Conservation (phyloP, 208 protist genomes). For the Leptomonas seymouri region DNA sequence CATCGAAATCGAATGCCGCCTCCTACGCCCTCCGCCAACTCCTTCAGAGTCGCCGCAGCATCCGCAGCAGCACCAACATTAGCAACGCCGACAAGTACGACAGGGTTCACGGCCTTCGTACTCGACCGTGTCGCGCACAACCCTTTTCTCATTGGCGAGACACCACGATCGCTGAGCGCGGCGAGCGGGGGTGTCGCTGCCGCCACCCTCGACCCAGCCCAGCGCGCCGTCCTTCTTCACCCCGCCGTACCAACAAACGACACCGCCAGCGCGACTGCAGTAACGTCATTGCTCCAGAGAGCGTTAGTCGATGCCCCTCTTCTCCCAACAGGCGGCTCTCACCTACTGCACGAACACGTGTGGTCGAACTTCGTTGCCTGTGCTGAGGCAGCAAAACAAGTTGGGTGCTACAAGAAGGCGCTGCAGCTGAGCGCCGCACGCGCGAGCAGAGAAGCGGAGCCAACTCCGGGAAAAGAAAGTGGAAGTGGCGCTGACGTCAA, state of each 20-base stretch:
- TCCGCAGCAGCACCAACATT: no score
- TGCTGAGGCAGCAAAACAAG: conserved; percentile 41
- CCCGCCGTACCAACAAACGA: not conserved
- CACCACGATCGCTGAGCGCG: conserved; percentile 18
- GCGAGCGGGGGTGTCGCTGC: conserved; percentile 1
- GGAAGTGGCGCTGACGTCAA: not conserved
- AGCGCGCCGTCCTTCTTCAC: conserved; percentile 22
- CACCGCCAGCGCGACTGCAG: conserved; percentile 9
- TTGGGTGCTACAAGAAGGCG: conserved; percentile 15
- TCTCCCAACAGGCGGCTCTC: conserved; percentile 53
- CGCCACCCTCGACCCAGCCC: conserved; percentile 23
- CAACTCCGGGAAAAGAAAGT: not conserved
- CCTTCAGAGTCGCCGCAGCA: not conserved
- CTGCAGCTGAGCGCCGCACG: conserved; percentile 11
- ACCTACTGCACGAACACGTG: conserved; percentile 63
- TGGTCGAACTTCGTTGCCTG: conserved; percentile 42
- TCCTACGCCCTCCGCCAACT: not conserved
- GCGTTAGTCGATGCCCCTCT: conserved; percentile 62
- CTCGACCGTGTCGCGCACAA: conserved; percentile 37
- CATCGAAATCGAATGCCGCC: no score
- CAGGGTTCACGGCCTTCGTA: conserved; percentile 43
- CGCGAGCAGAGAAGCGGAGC: not conserved
- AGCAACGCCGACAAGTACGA: conserved; percentile 6
- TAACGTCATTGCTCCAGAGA: conserved; percentile 40
- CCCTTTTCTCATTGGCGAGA: conserved; percentile 49